Conservation (phyloP, 768 basidiomycete genomes). For the Cantharellus cinnabarinus region DNA sequence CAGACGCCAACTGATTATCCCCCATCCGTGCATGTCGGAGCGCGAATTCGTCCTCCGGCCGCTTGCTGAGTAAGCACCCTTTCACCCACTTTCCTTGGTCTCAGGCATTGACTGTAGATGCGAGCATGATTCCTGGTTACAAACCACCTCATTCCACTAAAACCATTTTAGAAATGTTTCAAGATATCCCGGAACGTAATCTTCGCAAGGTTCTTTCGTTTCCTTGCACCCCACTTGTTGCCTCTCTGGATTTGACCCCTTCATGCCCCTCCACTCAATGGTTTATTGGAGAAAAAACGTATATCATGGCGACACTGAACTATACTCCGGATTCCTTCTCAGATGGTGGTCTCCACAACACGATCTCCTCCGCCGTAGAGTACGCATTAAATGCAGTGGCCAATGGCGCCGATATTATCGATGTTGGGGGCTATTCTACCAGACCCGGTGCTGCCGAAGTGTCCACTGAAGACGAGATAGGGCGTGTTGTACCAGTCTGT, state of each 20-base stretch:
- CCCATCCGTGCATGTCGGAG: slow-evolving; percentile 64
- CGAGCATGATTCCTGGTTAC: slow-evolving; percentile 61
- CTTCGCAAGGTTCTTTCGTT: slow-evolving; percentile 41
- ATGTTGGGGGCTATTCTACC: slow-evolving; percentile 88
- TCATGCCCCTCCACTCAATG: slow-evolving; percentile 5
- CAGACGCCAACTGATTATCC: slow-evolving; percentile 54
- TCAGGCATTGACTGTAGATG: too few species aligned
- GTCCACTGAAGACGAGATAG: slow-evolving; percentile 43
- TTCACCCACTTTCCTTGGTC: not conserved
- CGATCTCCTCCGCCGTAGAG: slow-evolving; percentile 30
- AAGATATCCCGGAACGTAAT: slow-evolving; percentile 16
- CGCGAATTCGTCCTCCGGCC: slow-evolving; percentile 87
- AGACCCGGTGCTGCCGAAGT: slow-evolving; percentile 60
- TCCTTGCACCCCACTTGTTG: slow-evolving; percentile 15
- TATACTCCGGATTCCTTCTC: slow-evolving; percentile 93
- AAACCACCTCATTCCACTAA: slow-evolving; percentile 37
- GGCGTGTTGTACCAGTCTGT: slow-evolving; percentile 55
- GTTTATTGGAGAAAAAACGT: slow-evolving; percentile 23
- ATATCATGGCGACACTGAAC: slow-evolving; percentile 85
- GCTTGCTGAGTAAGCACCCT: slow-evolving; percentile 69
- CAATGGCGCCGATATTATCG: slow-evolving; percentile 56
- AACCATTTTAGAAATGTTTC: slow-evolving; percentile 28
- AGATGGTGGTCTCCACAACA: slow-evolving; percentile 47
- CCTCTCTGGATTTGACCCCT: slow-evolving; percentile 10
- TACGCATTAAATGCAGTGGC: slow-evolving; percentile 30